Conservation (phyloP, 345 rosid genomes). For the Kandelia obovata region DNA sequence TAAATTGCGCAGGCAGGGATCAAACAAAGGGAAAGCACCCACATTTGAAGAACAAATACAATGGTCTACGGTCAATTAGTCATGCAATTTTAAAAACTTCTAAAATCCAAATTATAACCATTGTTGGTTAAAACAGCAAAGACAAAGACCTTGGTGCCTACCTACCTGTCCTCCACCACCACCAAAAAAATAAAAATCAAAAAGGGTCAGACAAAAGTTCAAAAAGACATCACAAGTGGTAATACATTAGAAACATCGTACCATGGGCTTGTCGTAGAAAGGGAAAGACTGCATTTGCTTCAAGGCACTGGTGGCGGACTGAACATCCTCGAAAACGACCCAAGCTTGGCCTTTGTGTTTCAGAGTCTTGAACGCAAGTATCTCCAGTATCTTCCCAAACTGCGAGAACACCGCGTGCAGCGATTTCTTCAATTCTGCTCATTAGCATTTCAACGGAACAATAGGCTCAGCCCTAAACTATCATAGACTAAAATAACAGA, state of each 20-base stretch:
- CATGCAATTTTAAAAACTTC: too few species aligned
- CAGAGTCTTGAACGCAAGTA: constrained; percentile 86
- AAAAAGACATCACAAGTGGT: too few species aligned
- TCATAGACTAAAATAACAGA: constrained; percentile 3
- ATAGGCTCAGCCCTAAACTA: background rate
- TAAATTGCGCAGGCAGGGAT: too few species aligned
- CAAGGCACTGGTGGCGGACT: constrained; percentile 69
- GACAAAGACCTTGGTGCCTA: too few species aligned
- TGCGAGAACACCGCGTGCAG: constrained; percentile 84
- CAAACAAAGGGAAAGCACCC: too few species aligned
- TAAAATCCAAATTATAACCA: background rate
- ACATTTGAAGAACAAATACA: too few species aligned
- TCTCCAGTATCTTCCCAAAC: constrained; percentile 90
- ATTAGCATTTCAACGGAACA: background rate
- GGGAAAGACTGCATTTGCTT: constrained; percentile 89
- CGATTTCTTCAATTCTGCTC: constrained; percentile 83
- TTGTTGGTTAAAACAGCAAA: too few species aligned
- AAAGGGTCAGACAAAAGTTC: too few species aligned
- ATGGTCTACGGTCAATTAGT: too few species aligned
- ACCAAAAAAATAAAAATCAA: too few species aligned
- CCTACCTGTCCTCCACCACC: background rate
- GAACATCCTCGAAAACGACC: constrained; percentile 82
- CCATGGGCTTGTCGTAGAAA: constrained; percentile 92
- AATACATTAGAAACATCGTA: constrained; percentile 9
- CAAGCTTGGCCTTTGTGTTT: constrained; percentile 99